A percentile compares a stretch with the other conserved stretches of the same genome.
Evolutionary conservation across 1,284 basidiomycete species (phyloP).

Genomic region (Moniliella sp.): DNA sequence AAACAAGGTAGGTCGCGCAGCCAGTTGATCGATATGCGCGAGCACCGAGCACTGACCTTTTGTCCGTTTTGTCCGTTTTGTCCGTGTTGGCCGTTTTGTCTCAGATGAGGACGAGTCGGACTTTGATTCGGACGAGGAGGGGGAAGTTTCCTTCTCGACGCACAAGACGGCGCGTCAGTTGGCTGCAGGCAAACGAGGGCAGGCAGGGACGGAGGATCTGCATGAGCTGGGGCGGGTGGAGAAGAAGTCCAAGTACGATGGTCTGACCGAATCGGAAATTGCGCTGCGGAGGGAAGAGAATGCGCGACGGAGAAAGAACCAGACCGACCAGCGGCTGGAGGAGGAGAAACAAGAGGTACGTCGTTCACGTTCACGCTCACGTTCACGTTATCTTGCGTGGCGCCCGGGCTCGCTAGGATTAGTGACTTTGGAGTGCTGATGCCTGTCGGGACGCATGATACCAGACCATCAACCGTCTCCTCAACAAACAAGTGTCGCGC

Average conservation of each 20-base stretch:
- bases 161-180: conserved; percentile 27
- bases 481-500: conserved; percentile 45
- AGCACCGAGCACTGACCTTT: no score
- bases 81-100: no score
- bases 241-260: conserved; percentile 44
- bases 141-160: conserved; percentile 3
- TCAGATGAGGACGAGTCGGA: conserved; percentile 10
- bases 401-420: no score
- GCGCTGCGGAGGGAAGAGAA: conserved; percentile 62
- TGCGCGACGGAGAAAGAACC: conserved; percentile 58
- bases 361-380: neutral
- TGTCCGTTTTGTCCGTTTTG: no score
- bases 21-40: no score
- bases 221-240: conserved; percentile 12
- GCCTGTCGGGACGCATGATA: conserved; percentile 2
- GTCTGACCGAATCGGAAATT: conserved; percentile 59
- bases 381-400: conserved; percentile 21
- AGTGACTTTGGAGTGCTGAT: conserved; percentile 1
- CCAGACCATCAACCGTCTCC: conserved; percentile 64
- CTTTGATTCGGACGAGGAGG: conserved; percentile 6
- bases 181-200: conserved; percentile 9
- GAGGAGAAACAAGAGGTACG: conserved; percentile 52
- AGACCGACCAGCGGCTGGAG: conserved; percentile 69
- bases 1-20: conserved; percentile 1
- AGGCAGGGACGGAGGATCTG: conserved; percentile 9